A percentile compares a stretch with the other conserved stretches of the same genome.
These are phyloP conservation scores for Colletotrichum coccodes DNA, from an alignment of 2,329 filamentous ascomycete genomes.

Conservation along the genomic window DNA sequence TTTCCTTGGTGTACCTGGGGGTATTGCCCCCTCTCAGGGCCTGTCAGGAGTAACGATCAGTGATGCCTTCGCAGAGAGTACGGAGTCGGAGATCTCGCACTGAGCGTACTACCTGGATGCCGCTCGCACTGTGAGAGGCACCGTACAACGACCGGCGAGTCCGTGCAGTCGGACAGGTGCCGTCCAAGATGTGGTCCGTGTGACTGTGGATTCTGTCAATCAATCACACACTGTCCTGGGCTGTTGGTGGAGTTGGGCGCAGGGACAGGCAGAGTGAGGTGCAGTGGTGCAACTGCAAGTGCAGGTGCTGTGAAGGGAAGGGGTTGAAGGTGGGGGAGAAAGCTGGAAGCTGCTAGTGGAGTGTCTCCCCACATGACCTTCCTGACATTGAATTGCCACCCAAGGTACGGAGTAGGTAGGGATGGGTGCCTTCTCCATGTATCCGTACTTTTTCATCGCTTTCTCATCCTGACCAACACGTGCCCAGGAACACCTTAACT, in stretches of 20 bases:
- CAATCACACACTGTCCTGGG: constrained; percentile 13
- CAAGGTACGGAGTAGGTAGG: background rate
- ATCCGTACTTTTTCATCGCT: background rate
- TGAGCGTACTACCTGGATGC: no score
- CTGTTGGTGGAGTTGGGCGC: background rate
- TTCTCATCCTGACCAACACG: constrained; percentile 9
- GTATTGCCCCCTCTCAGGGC: background rate
- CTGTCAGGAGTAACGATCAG: background rate
- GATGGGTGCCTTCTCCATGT: background rate
- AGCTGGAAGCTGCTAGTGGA: background rate
- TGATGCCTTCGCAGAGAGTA: background rate
- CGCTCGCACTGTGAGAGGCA: background rate
- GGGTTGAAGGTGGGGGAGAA: background rate
- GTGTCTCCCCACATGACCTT: background rate
- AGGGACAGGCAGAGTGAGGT: constrained; percentile 9
- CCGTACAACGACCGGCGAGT: background rate
- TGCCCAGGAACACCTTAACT: background rate
- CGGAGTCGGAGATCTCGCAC: background rate
- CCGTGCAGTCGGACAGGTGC: background rate
- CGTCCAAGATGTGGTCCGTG: background rate
- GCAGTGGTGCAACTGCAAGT: background rate
- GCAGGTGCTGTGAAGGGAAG: background rate
- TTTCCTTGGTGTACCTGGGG: background rate
- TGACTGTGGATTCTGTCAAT: background rate
- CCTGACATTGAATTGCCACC: background rate